These are phyloP conservation scores for Pulveroboletus sp. DNA, from an alignment of 768 basidiomycete species.

Conservation along the genomic window DNA sequence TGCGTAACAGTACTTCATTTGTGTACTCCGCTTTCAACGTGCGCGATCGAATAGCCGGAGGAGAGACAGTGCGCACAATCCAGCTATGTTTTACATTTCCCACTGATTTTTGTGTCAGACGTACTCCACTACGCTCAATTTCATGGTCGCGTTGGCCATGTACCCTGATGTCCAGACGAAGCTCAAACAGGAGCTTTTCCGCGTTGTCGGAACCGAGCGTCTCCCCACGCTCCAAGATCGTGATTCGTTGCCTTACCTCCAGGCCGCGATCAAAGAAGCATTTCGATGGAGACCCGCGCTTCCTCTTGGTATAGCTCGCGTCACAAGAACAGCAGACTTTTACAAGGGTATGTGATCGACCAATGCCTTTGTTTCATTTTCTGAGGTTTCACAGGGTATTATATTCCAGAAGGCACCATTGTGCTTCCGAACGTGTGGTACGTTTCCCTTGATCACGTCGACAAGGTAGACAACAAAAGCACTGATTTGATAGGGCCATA, in stretches of 20 bases:
- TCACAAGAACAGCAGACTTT: constrained; percentile 6
- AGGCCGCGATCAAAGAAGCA: constrained; percentile 39
- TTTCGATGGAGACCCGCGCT: constrained; percentile 9
- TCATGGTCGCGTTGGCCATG: constrained; percentile 15
- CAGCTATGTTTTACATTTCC: background rate
- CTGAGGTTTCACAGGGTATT: background rate
- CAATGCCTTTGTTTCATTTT: background rate
- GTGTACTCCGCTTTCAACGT: background rate
- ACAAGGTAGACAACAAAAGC: too few species aligned
- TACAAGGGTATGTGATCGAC: constrained; percentile 4
- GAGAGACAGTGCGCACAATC: constrained; percentile 2
- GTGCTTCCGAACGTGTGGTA: constrained; percentile 17
- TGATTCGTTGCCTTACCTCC: constrained; percentile 48
- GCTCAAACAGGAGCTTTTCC: constrained; percentile 52
- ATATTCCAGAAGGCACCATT: constrained; percentile 10
- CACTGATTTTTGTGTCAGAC: constrained; percentile 2
- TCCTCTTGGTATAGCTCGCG: constrained; percentile 14
- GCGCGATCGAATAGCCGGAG: background rate
- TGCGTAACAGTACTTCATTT: background rate
- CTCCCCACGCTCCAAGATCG: constrained; percentile 36
- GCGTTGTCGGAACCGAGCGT: constrained; percentile 44
- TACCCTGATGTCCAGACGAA: constrained; percentile 46
- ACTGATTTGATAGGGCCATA: constrained; percentile 9
- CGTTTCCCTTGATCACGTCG: background rate
- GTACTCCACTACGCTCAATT: constrained; percentile 16